Evolutionary conservation across 371 early-diverging fungal genomes (phyloP).

Genomic region (Smittium culicis): DNA sequence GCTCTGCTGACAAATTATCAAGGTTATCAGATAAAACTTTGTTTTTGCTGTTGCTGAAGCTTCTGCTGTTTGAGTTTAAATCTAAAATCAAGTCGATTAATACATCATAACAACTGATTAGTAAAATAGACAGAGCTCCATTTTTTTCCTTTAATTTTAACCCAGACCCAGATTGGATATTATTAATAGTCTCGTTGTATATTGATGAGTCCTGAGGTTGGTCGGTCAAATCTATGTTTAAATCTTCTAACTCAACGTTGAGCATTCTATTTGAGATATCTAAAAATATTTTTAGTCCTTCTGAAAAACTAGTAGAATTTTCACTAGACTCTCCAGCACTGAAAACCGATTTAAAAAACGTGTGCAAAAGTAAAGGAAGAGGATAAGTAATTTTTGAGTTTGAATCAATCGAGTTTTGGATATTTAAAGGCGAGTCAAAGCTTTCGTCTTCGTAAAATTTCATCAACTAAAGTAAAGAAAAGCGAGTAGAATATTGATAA

Average conservation of each 20-base stretch:
- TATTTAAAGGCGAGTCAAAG: constrained; percentile 16
- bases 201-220: background rate
- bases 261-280: background rate
- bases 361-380: background rate
- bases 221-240: background rate
- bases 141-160: no score
- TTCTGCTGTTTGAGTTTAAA: background rate
- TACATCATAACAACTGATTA: background rate
- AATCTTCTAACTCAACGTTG: background rate
- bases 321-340: background rate
- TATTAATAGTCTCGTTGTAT: background rate
- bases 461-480: no score
- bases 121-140: background rate
- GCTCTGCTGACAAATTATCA: background rate
- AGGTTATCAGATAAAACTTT: background rate
- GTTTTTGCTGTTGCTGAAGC: background rate
- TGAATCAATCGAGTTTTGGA: background rate
- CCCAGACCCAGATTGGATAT: background rate
- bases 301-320: background rate
- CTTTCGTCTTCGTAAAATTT: constrained; percentile 19
- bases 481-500: background rate
- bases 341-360: background rate
- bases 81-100: background rate
- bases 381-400: background rate
- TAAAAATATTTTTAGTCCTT: background rate